These are phyloP conservation scores for Parastagonospora avenae DNA, from an alignment of 2,329 filamentous ascomycete species.

Conservation along the genomic window DNA sequence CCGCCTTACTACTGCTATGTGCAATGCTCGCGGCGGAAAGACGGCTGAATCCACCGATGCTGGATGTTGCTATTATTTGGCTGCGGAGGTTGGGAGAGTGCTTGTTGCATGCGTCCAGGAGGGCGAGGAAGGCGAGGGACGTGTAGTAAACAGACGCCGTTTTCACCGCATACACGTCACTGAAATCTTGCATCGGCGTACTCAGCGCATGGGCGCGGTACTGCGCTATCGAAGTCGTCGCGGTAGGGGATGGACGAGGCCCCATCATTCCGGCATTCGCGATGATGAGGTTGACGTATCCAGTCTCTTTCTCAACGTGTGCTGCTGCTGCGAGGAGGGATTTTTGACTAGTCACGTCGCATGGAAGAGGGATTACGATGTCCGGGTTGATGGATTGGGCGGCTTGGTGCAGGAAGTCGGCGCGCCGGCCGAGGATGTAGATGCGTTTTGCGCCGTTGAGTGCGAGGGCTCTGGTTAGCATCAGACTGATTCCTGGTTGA, in stretches of 20 bases:
- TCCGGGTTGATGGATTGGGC: slow-evolving; percentile 15
- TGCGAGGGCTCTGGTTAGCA: slow-evolving; percentile 26
- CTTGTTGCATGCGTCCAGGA: too few species aligned
- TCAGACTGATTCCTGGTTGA: slow-evolving; percentile 21
- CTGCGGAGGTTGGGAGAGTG: slow-evolving; percentile 46
- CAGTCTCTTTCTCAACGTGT: slow-evolving; percentile 11
- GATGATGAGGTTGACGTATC: slow-evolving; percentile 28
- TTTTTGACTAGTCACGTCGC: slow-evolving; percentile 24
- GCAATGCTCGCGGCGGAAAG: slow-evolving; percentile 19
- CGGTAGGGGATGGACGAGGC: slow-evolving; percentile 17
- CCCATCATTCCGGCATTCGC: slow-evolving; percentile 33
- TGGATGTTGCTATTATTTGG: slow-evolving; percentile 28
- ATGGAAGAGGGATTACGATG: slow-evolving; percentile 20
- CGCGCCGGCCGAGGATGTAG: slow-evolving; percentile 25
- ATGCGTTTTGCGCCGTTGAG: too few species aligned
- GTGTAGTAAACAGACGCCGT: slow-evolving; percentile 50
- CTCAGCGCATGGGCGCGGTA: slow-evolving; percentile 23
- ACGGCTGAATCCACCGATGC: slow-evolving; percentile 23
- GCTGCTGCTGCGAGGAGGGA: slow-evolving; percentile 17
- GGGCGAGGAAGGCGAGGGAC: slow-evolving; percentile 46
- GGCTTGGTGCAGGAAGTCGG: slow-evolving; percentile 13
- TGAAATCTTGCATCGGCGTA: slow-evolving; percentile 34
- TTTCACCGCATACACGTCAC: slow-evolving; percentile 48
- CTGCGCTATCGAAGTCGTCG: slow-evolving; percentile 18
- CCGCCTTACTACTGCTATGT: slow-evolving; percentile 51